These are phyloP conservation scores for Strobilomyces dryophilus DNA, from an alignment of 768 basidiomycete genomes.

Conservation along the genomic window DNA sequence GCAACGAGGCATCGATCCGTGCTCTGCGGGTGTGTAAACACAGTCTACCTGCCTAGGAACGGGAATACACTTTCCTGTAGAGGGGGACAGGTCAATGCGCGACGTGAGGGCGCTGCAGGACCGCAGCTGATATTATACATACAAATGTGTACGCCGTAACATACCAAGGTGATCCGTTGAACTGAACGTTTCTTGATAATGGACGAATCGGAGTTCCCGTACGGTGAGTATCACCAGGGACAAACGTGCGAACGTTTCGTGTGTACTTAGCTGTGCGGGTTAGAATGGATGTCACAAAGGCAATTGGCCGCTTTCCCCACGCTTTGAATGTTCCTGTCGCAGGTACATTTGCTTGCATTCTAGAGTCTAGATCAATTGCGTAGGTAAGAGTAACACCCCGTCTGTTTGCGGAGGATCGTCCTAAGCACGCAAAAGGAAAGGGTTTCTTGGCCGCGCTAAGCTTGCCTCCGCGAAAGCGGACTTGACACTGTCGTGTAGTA, in stretches of 20 bases:
- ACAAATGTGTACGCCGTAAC: too few relatives aligned
- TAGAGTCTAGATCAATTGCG: neutral
- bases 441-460: neutral
- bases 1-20: neutral
- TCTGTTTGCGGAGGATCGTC: neutral
- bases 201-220: neutral
- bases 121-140: too few relatives aligned
- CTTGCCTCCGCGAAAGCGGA: constrained; percentile 28
- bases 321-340: neutral
- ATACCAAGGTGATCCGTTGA: too few relatives aligned
- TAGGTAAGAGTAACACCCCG: neutral
- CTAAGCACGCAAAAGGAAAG: neutral
- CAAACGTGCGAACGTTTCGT: neutral
- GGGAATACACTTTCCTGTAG: neutral
- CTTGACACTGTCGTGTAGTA: constrained; percentile 19
- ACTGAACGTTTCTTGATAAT: neutral
- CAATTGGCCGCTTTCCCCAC: neutral
- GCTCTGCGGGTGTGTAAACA: neutral
- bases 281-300: neutral
- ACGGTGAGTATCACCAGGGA: neutral
- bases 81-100: too few relatives aligned
- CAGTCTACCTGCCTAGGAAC: too few relatives aligned
- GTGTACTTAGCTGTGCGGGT: neutral
- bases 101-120: too few relatives aligned
- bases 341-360: neutral